phyloP scores from a whole-genome alignment of 441 rosid species.

The Croton setiger region DNA sequence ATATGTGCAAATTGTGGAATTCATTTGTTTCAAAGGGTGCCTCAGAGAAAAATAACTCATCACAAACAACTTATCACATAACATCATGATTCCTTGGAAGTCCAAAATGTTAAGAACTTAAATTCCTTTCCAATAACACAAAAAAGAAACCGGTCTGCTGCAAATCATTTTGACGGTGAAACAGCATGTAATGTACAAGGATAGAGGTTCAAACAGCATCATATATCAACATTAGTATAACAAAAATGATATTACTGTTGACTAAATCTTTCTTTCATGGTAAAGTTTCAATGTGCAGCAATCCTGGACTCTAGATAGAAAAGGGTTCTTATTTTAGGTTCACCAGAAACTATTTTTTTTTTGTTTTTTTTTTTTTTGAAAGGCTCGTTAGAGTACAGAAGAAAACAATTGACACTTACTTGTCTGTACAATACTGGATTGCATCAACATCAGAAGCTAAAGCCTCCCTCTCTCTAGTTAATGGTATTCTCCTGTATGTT shows the following conservation, averaged over 20 bases:
- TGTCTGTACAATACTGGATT: constrained; percentile 67
- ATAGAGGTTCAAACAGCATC: background rate
- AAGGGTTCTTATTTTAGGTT: background rate
- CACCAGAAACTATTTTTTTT: no score
- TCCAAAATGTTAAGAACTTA: background rate
- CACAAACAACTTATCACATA: background rate
- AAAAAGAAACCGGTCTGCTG: background rate
- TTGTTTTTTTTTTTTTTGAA: background rate
- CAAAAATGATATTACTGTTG: background rate
- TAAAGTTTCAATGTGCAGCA: no score
- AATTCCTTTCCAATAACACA: background rate
- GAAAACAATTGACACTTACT: constrained; percentile 50
- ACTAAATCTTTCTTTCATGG: background rate
- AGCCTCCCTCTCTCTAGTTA: constrained; percentile 93
- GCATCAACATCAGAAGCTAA: constrained; percentile 95
- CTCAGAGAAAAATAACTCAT: background rate
- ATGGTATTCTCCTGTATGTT: constrained; percentile 76
- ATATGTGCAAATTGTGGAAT: no score
- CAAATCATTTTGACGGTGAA: constrained; percentile 1
- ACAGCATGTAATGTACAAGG: background rate
- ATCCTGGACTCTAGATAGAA: background rate
- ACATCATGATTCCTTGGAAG: background rate
- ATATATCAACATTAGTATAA: no score
- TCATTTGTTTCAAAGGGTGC: no score
- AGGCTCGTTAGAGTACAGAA: background rate